Evolutionary conservation across 2,329 filamentous ascomycete species (phyloP).

Genomic region (Westerdykella ornata): DNA sequence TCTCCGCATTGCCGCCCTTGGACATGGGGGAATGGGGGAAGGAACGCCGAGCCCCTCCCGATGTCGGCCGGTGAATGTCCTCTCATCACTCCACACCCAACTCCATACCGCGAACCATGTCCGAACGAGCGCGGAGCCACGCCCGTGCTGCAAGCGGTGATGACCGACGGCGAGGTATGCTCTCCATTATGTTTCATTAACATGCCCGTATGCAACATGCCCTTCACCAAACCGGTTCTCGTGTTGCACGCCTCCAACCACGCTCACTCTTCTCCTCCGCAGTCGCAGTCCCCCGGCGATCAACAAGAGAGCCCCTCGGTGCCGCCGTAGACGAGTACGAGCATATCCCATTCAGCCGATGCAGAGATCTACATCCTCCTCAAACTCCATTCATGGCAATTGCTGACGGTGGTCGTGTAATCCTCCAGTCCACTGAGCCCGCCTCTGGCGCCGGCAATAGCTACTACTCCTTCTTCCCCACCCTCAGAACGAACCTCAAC

Average conservation of each 20-base stretch:
- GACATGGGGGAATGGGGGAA: too few species aligned
- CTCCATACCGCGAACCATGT: background rate
- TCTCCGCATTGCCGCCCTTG: slow-evolving; percentile 5
- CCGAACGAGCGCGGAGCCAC: slow-evolving; percentile 18
- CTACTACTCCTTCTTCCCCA: slow-evolving; percentile 3
- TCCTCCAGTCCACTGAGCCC: slow-evolving; percentile 18
- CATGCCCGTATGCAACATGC: too few species aligned
- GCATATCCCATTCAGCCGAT: slow-evolving; percentile 7
- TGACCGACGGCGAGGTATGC: slow-evolving; percentile 26
- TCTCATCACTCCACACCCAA: background rate
- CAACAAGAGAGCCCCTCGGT: slow-evolving; percentile 70
- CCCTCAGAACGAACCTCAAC: slow-evolving; percentile 1
- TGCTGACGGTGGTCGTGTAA: background rate
- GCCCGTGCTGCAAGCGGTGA: slow-evolving; percentile 26
- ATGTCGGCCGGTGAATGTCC: slow-evolving; percentile 3
- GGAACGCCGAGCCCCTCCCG: slow-evolving; percentile 9
- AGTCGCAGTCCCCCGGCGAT: slow-evolving; percentile 58
- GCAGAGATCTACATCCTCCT: background rate
- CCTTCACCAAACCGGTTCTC: background rate
- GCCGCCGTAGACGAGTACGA: slow-evolving; percentile 62
- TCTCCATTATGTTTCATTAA: background rate
- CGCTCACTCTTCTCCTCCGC: slow-evolving; percentile 2
- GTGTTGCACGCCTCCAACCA: background rate
- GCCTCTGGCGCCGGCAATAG: slow-evolving; percentile 10
- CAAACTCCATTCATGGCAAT: slow-evolving; percentile 8